phyloP scores from a whole-genome alignment of 768 basidiomycete genomes.

The Mycena albidolilacea region DNA sequence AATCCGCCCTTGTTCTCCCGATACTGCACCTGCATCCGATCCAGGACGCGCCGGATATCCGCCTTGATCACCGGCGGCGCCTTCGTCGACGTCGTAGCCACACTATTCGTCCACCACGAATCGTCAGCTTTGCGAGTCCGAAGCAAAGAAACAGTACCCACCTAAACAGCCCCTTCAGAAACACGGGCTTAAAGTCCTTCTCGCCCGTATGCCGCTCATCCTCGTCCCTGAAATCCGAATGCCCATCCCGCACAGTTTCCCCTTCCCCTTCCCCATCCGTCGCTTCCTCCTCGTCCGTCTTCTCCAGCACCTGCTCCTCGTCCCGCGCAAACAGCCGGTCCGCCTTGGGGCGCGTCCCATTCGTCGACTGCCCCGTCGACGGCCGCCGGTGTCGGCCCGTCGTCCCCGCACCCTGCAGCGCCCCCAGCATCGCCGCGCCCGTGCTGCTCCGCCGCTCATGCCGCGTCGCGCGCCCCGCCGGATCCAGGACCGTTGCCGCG shows the following conservation, averaged over 20 bases:
- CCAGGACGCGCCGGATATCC: conserved; percentile 90
- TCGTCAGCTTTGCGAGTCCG: conserved; percentile 10
- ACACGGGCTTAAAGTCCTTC: conserved; percentile 93
- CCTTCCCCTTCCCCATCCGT: conserved; percentile 58
- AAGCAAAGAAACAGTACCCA: conserved; percentile 50
- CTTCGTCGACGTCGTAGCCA: conserved; percentile 96
- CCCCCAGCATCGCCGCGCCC: conserved; percentile 67
- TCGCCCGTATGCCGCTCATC: conserved; percentile 66
- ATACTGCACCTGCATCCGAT: conserved; percentile 96
- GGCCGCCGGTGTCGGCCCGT: conserved; percentile 80
- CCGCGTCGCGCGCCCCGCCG: conserved; percentile 70
- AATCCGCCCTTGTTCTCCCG: conserved; percentile 92
- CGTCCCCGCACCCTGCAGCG: conserved; percentile 59
- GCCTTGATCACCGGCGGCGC: conserved; percentile 82
- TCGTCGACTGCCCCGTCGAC: conserved; percentile 72
- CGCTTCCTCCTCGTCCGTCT: conserved; percentile 59
- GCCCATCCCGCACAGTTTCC: conserved; percentile 51
- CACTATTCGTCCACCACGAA: conserved; percentile 56
- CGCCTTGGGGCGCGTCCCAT: conserved; percentile 51
- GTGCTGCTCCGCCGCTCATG: conserved; percentile 87
- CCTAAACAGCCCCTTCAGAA: conserved; percentile 97
- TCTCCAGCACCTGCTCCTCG: conserved; percentile 36
- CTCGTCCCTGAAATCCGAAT: conserved; percentile 64
- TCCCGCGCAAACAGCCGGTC: conserved; percentile 51
- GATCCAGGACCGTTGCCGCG: conserved; percentile 84